phyloP scores from a whole-genome alignment of 768 basidiomycete species.

The Termitomyces sp. region DNA sequence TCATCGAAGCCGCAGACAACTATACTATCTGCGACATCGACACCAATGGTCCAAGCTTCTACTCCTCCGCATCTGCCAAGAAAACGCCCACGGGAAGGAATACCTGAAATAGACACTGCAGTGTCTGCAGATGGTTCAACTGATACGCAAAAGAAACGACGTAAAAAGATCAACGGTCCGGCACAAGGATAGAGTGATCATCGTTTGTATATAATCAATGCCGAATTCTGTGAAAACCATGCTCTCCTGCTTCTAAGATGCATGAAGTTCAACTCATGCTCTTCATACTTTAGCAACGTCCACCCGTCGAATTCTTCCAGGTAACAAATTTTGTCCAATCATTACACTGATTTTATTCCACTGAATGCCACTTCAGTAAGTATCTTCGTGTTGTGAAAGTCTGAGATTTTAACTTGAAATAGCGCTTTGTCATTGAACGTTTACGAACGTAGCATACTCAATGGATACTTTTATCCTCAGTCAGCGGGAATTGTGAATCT shows the following conservation, averaged over 20 bases:
- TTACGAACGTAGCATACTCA: too few relatives aligned
- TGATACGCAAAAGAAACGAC: conserved; percentile 23
- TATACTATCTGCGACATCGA: neutral
- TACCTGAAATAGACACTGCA: conserved; percentile 1
- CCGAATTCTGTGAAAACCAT: neutral
- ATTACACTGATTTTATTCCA: too few relatives aligned
- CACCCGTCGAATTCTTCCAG: too few relatives aligned
- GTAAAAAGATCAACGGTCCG: conserved; percentile 19
- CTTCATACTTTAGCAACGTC: too few relatives aligned
- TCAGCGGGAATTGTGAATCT: too few relatives aligned
- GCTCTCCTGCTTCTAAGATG: neutral
- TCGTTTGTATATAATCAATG: neutral
- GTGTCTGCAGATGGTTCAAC: conserved; percentile 3
- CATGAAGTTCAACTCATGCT: too few relatives aligned
- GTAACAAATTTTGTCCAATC: too few relatives aligned
- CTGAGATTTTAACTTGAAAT: too few relatives aligned
- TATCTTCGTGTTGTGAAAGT: too few relatives aligned
- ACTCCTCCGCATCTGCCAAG: conserved; percentile 8
- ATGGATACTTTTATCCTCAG: too few relatives aligned
- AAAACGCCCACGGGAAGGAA: conserved; percentile 19
- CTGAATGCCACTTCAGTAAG: too few relatives aligned
- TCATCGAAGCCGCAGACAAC: neutral
- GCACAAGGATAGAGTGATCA: neutral
- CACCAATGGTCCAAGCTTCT: neutral
- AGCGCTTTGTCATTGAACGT: too few relatives aligned